A percentile compares a stretch with the other conserved stretches of the same genome.
Conservation (phyloP, 352 stramenopile genomes). For the Pythium guiyangense region DNA sequence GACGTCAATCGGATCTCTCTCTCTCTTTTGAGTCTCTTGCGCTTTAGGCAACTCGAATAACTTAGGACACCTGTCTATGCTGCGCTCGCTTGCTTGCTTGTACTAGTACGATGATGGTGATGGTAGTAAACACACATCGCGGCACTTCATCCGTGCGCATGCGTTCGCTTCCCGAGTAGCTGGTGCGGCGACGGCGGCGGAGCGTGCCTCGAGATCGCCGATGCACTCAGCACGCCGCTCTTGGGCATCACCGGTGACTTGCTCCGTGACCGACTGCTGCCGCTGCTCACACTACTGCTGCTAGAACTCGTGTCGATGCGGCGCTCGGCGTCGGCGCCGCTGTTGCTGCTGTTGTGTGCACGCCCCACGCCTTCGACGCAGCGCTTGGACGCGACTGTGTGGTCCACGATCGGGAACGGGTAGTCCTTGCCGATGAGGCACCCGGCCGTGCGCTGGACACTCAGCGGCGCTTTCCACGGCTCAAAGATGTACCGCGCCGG, state of each 20-base stretch:
- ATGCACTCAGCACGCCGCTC: neutral
- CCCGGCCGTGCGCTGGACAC: constrained; percentile 76
- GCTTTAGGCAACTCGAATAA: too few species aligned
- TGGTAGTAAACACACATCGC: neutral
- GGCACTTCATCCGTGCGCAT: constrained; percentile 6
- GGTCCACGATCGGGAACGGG: constrained; percentile 94
- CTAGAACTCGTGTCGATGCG: neutral
- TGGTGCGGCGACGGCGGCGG: neutral
- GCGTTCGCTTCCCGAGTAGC: neutral
- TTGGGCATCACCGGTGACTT: neutral
- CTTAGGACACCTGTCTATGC: too few species aligned
- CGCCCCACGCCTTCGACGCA: constrained; percentile 90
- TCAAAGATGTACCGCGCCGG: constrained; percentile 96
- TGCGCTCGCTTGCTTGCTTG: too few species aligned
- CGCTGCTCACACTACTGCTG: neutral
- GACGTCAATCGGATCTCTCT: too few species aligned
- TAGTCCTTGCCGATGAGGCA: constrained; percentile 94
- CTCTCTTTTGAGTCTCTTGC: too few species aligned
- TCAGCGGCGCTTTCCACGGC: constrained; percentile 92
- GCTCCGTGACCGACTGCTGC: neutral
- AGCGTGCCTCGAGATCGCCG: neutral
- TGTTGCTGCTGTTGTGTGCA: constrained; percentile 11
- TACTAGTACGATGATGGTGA: neutral
- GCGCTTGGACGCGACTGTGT: constrained; percentile 79
- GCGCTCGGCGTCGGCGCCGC: constrained; percentile 6